Conservation (phyloP, 2,329 filamentous ascomycete species). For the Rhinocladiella mackenziei region DNA sequence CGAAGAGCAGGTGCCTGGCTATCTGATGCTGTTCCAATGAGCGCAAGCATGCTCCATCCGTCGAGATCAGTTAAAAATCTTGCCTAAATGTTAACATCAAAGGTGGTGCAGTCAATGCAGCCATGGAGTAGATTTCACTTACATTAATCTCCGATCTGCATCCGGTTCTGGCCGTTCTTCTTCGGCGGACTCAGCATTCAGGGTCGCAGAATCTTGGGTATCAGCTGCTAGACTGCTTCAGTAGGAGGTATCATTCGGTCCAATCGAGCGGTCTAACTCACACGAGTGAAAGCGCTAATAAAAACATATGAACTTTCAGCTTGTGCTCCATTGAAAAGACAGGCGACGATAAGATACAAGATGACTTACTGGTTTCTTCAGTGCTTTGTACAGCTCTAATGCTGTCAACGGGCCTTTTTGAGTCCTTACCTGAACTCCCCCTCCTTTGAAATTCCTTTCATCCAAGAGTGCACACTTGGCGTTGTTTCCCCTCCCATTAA, state of each 20-base stretch:
- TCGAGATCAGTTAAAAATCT: constrained; percentile 12
- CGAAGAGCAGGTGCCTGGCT: constrained; percentile 4
- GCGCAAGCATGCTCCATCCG: constrained; percentile 3
- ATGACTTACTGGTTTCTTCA: constrained; percentile 6
- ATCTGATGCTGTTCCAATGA: constrained; percentile 6
- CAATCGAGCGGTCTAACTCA: too few relatives aligned
- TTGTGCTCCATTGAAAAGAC: not conserved
- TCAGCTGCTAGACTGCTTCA: not conserved
- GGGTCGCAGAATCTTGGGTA: not conserved
- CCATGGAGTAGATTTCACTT: not conserved
- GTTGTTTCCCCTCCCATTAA: too few relatives aligned
- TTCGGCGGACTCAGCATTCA: not conserved
- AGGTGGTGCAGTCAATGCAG: not conserved
- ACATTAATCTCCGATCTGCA: constrained; percentile 4
- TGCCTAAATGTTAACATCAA: constrained; percentile 4
- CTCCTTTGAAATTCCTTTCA: too few relatives aligned
- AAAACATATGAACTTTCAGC: not conserved
- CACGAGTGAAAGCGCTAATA: not conserved
- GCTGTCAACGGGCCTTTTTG: constrained; percentile 6
- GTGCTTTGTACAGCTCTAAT: not conserved
- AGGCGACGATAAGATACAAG: not conserved
- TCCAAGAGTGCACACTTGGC: too few relatives aligned
- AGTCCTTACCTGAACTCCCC: too few relatives aligned
- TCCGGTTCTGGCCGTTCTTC: constrained; percentile 1
- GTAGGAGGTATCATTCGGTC: not conserved